Percentiles rank a stretch among this genome's conserved stretches.
Conservation (phyloP, 2,329 filamentous ascomycete genomes). For the Catunica adiposa region DNA sequence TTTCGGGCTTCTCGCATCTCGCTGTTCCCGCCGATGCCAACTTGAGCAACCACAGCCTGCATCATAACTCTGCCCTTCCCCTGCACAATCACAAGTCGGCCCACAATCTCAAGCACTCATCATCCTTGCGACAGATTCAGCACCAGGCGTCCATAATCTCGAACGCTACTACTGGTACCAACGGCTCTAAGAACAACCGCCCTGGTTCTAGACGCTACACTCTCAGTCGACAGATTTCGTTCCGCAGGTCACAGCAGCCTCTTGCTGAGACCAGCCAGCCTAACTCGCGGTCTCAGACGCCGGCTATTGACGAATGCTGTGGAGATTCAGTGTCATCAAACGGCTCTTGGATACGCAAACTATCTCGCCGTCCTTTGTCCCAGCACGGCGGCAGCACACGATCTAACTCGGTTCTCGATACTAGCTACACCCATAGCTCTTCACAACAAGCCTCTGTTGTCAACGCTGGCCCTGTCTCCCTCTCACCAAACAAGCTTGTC, state of each 20-base stretch:
- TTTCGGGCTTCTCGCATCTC: slow-evolving; percentile 8
- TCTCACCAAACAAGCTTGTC: slow-evolving; percentile 58
- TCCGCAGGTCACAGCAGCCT: slow-evolving; percentile 8
- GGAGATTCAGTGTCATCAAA: slow-evolving; percentile 42
- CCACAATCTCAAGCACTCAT: slow-evolving; percentile 10
- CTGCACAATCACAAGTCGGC: slow-evolving; percentile 3
- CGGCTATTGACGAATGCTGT: slow-evolving; percentile 25
- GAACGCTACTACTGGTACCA: slow-evolving; percentile 13
- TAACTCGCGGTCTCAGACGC: slow-evolving; percentile 12
- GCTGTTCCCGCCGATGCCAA: slow-evolving; percentile 3
- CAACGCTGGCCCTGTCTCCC: slow-evolving; percentile 23
- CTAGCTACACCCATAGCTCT: neutral
- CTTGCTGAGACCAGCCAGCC: slow-evolving; percentile 18
- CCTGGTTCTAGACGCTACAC: slow-evolving; percentile 18
- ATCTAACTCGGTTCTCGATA: slow-evolving; percentile 46
- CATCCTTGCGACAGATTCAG: slow-evolving; percentile 11
- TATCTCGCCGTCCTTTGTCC: slow-evolving; percentile 49
- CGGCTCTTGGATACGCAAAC: slow-evolving; percentile 55
- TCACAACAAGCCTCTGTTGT: slow-evolving; percentile 12
- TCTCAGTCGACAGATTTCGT: slow-evolving; percentile 12
- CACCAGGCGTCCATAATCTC: slow-evolving; percentile 16
- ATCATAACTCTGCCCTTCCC: neutral
- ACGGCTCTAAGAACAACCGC: slow-evolving; percentile 10
- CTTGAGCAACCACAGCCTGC: slow-evolving; percentile 4
- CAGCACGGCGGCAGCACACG: slow-evolving; percentile 44